Evolutionary conservation across 148 eudicot species (phyloP).

Genomic region (Fagopyrum tataricum): DNA sequence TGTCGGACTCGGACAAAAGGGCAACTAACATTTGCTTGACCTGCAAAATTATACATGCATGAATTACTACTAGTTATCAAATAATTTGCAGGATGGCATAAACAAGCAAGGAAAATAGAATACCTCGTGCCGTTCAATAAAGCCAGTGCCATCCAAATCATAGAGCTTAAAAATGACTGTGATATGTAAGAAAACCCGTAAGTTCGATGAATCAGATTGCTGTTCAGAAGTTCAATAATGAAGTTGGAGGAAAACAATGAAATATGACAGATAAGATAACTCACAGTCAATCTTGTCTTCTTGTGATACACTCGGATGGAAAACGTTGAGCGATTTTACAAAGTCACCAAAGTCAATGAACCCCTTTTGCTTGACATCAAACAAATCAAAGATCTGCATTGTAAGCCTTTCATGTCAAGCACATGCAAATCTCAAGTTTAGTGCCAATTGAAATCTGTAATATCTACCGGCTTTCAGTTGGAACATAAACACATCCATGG

Average conservation of each 20-base stretch:
- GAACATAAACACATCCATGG: neutral
- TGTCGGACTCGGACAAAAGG: conserved; percentile 74
- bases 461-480: neutral
- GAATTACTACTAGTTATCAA: neutral
- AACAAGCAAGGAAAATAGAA: no score
- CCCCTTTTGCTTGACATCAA: conserved; percentile 80
- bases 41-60: conserved; percentile 30
- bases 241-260: neutral
- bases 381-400: conserved; percentile 83
- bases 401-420: neutral
- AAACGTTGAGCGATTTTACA: conserved; percentile 69
- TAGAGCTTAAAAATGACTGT: conserved; percentile 90
- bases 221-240: neutral
- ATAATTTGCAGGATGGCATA: neutral
- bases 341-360: conserved; percentile 92
- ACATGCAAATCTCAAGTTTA: neutral
- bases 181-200: conserved; percentile 13
- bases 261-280: conserved; percentile 17
- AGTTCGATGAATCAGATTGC: neutral
- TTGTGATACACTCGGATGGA: conserved; percentile 84
- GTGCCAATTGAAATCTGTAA: neutral
- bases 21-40: conserved; percentile 98
- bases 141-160: conserved; percentile 83
- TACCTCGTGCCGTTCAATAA: conserved; percentile 93
- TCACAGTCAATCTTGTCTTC: conserved; percentile 84